These are phyloP conservation scores for Orychophragmus violaceus DNA, from an alignment of 345 rosid species.

Conservation along the genomic window DNA sequence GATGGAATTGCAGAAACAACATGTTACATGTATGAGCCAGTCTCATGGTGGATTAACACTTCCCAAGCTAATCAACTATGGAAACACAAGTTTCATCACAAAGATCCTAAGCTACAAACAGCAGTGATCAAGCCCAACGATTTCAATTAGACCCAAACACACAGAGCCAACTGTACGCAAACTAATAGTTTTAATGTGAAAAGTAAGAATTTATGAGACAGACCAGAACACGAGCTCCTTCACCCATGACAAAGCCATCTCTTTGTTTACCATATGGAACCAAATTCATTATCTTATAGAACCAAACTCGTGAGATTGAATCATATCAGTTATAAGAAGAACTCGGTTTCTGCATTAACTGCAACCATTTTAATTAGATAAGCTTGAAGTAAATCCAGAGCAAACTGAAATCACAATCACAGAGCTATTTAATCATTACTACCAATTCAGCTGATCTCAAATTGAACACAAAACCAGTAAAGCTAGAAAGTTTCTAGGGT, in stretches of 20 bases:
- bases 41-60: neutral
- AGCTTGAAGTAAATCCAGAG: too few species aligned
- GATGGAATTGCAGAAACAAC: neutral
- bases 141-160: neutral
- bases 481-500: too few species aligned
- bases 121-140: neutral
- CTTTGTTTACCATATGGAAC: constrained; percentile 95
- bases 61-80: neutral
- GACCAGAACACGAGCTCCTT: constrained; percentile 97
- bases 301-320: too few species aligned
- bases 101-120: neutral
- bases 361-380: too few species aligned
- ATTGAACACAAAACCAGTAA: too few species aligned
- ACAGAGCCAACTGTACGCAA: neutral
- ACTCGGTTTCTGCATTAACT: too few species aligned
- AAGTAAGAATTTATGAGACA: constrained; percentile 21
- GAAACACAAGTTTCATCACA: neutral
- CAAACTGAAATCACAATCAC: too few species aligned
- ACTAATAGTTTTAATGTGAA: neutral
- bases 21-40: neutral
- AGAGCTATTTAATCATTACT: too few species aligned
- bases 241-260: constrained; percentile 99
- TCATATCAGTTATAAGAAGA: too few species aligned
- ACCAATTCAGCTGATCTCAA: too few species aligned
- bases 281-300: too few species aligned